Conservation (phyloP, 2,329 filamentous ascomycete genomes). For the Cladophialophora carrionii region DNA sequence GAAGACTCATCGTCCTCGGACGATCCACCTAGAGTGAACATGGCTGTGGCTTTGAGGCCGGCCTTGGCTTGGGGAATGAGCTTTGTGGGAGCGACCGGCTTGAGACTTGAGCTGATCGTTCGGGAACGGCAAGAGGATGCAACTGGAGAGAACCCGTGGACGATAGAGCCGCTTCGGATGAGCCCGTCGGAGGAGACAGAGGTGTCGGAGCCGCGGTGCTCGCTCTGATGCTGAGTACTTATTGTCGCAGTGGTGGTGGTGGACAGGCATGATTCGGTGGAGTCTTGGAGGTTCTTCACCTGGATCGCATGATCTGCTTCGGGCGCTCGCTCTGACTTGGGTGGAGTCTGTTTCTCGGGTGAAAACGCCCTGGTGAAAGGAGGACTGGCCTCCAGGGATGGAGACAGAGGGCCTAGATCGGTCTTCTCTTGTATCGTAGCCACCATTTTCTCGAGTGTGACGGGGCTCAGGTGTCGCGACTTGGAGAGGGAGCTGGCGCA, state of each 20-base stretch:
- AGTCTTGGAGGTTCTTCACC: constrained; percentile 52
- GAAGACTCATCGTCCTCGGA: constrained; percentile 85
- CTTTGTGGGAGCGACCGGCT: constrained; percentile 16
- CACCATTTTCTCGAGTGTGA: constrained; percentile 92
- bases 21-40: constrained; percentile 75
- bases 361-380: constrained; percentile 47
- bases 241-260: constrained; percentile 60
- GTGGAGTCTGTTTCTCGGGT: constrained; percentile 41
- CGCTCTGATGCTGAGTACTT: constrained; percentile 51
- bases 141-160: constrained; percentile 80
- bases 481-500: constrained; percentile 57
- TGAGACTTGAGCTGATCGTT: constrained; percentile 16
- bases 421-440: constrained; percentile 85
- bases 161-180: constrained; percentile 67
- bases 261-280: constrained; percentile 63
- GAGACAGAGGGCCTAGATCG: constrained; percentile 62
- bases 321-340: constrained; percentile 46
- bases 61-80: constrained; percentile 21
- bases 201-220: constrained; percentile 59
- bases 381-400: constrained; percentile 48
- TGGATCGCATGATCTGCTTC: constrained; percentile 42
- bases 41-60: constrained; percentile 59
- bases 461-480: constrained; percentile 85
- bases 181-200: constrained; percentile 64
- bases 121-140: constrained; percentile 69